Evolutionary conservation across 306 rosid genomes (phyloP).

Genomic region (Cucurbita moschata): DNA sequence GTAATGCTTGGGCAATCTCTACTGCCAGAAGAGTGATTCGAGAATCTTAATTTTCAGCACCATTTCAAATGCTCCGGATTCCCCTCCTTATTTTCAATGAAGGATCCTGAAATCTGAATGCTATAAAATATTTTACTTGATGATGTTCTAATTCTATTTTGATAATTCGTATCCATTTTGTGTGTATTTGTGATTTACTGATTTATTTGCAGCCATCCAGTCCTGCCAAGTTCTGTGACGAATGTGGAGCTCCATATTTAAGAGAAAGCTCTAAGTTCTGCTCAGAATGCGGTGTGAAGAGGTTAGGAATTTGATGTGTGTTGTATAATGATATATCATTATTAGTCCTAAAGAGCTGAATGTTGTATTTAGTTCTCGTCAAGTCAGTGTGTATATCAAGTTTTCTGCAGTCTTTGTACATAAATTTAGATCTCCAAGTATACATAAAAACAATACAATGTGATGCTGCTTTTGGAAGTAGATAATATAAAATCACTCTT

Average conservation of each 20-base stretch:
- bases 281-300: slow-evolving; percentile 83
- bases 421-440: background rate
- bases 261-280: slow-evolving; percentile 92
- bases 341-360: background rate
- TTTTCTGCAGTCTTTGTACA: background rate
- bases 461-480: background rate
- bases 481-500: background rate
- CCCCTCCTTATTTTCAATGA: background rate
- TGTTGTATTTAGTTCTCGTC: background rate
- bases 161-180: background rate
- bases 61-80: background rate
- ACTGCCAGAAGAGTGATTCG: background rate
- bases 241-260: slow-evolving; percentile 75
- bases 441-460: background rate
- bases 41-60: background rate
- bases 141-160: background rate
- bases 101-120: background rate
- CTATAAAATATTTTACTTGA: background rate
- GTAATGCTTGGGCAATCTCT: background rate
- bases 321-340: background rate
- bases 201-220: slow-evolving; percentile 48
- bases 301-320: slow-evolving; percentile 43
- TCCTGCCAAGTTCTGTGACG: slow-evolving; percentile 82
- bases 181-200: background rate
- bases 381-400: background rate